A percentile compares a stretch with the other conserved stretches of the same genome.
These are phyloP conservation scores for Scleroderma citrinum DNA, from an alignment of 768 basidiomycete species.

Conservation along the genomic window DNA sequence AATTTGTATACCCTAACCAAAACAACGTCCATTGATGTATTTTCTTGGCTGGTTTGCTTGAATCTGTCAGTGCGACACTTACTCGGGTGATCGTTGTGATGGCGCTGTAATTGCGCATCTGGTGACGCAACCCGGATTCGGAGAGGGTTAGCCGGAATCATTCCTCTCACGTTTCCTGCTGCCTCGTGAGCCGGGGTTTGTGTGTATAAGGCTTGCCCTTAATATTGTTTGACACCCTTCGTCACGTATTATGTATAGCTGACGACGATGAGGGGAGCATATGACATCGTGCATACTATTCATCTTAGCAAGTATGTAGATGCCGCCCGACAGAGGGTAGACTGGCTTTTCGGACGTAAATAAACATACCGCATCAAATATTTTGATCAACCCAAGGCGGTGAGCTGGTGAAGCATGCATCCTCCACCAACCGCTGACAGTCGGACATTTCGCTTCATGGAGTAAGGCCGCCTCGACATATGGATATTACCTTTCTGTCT, in stretches of 20 bases:
- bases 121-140: not conserved
- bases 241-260: slow-evolving; percentile 7
- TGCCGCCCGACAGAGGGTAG: slow-evolving; percentile 7
- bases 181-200: slow-evolving; percentile 6
- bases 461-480: slow-evolving; percentile 4
- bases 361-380: slow-evolving; percentile 19
- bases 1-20: not conserved
- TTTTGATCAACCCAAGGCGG: slow-evolving; percentile 6
- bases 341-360: slow-evolving; percentile 20
- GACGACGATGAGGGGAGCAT: not conserved
- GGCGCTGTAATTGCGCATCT: not conserved
- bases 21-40: not conserved
- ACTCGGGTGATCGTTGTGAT: not conserved
- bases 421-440: not conserved
- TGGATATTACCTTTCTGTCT: not conserved
- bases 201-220: slow-evolving; percentile 7
- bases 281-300: slow-evolving; percentile 7
- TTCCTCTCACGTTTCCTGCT: slow-evolving; percentile 6
- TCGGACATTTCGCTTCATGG: slow-evolving; percentile 2
- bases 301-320: slow-evolving; percentile 3
- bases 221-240: slow-evolving; percentile 7
- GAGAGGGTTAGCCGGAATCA: not conserved
- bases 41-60: not conserved
- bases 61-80: not conserved
- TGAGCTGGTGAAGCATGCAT: too few species aligned